Evolutionary conservation across 2,329 filamentous ascomycete genomes (phyloP), one percentile per base, ranked within the genome.

Genomic region (Fusarium nanum): DNA sequence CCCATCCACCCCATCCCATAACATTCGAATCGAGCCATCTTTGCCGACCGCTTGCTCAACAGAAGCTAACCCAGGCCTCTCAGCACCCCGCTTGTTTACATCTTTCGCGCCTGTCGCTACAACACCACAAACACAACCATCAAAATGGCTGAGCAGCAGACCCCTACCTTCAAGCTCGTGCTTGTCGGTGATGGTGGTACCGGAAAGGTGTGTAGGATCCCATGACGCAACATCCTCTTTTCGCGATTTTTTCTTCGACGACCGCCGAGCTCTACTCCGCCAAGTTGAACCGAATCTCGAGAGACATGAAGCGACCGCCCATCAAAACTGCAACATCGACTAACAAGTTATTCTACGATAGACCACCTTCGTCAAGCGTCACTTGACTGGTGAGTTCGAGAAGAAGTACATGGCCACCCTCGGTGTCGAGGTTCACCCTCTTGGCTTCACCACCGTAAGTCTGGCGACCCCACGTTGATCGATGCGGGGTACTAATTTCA

Each of bases 371-470:
- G 96, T 99, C 89, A 99, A 99, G 92, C 96, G 96, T 81, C 96
- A 99, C 87, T 90, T 98, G 90, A 99, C 96, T 81, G 96, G 96
- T 83, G 96, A 99, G 84, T 99, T 99, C 82, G 96, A 99, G 88
- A 99, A 99, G 92, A 99, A 98, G 88, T 99, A 99, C 87, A 98
- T 99, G 84, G 96, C 96, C 79, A 99, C 96, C 67, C 93, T 99
- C 74, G 96, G 96, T 92, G 96, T 99, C 82, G 96, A 99, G 84
- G 96, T 99, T 75, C 96, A 99, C 88, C 96, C 96, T 83, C 93
- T 99, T 75, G 92, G 91, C 79, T 99, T 99, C 91, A 93, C 91
- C 79, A 98, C 95, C 82, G 94, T 98, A 93, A 86, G 93, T 88
- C 50, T 56, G 74, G 75, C 73, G 54, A 76, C 60, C 53, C 67